Conservation (phyloP, 2,329 filamentous ascomycete species). For the Stachybotrys chartarum region DNA sequence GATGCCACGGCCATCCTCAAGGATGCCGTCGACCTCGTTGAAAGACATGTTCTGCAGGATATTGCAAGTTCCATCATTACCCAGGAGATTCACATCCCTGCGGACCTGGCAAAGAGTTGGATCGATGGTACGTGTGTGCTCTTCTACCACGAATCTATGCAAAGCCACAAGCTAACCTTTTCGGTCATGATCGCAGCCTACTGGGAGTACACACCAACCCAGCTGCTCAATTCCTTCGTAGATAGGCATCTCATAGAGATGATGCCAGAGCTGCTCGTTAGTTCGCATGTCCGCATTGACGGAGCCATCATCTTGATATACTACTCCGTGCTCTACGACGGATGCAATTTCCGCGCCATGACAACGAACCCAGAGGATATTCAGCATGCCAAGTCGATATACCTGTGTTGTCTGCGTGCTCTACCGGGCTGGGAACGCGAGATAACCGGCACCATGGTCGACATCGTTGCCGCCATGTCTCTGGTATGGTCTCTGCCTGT, state of each 20-base stretch:
- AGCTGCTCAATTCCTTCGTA: not conserved
- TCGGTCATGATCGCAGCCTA: not conserved
- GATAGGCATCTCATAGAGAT: not conserved
- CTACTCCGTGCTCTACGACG: not conserved
- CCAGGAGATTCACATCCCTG: not conserved
- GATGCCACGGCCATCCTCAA: not conserved
- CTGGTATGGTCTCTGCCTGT: not conserved
- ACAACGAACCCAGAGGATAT: not conserved
- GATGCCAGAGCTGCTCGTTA: not conserved
- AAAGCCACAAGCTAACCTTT: not conserved
- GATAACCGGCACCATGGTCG: not conserved
- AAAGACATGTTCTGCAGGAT: not conserved
- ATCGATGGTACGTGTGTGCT: not conserved
- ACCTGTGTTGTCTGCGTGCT: not conserved
- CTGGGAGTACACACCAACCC: not conserved
- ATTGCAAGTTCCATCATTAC: not conserved
- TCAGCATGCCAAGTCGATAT: not conserved
- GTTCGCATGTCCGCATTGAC: not conserved
- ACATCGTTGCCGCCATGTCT: not conserved
- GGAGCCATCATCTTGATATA: not conserved
- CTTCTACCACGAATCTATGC: not conserved
- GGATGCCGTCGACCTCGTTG: not conserved
- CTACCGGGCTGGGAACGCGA: not conserved
- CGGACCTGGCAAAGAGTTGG: not conserved
- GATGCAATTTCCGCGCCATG: not conserved